A percentile compares a stretch with the other conserved stretches of the same genome.
Evolutionary conservation across 495 filamentous ascomycete species (phyloP).

Genomic region (Penicillium soppii): DNA sequence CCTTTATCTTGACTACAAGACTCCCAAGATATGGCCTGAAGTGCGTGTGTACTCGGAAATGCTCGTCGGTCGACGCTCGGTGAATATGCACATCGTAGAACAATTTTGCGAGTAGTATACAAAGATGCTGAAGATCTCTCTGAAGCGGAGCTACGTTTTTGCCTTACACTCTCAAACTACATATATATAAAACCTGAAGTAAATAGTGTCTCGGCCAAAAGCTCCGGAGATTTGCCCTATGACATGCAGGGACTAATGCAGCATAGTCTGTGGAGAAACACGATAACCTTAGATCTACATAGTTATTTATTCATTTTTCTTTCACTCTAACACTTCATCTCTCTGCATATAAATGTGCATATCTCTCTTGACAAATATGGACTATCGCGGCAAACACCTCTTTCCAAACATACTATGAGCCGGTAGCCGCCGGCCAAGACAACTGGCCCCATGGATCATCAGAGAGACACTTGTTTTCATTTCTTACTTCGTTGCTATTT

Average conservation of each 20-base stretch:
- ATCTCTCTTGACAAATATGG: too few species aligned
- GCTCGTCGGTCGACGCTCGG: neutral
- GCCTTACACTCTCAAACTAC: too few species aligned
- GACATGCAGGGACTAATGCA: conserved; percentile 13
- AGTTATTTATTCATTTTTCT: neutral
- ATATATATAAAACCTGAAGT: neutral
- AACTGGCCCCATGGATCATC: neutral
- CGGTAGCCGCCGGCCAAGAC: conserved; percentile 9
- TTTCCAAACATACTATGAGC: neutral
- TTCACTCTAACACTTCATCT: too few species aligned
- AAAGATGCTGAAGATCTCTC: neutral
- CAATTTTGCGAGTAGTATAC: neutral
- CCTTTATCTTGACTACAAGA: neutral
- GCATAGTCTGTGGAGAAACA: conserved; percentile 6
- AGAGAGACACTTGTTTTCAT: neutral
- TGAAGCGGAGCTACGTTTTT: too few species aligned
- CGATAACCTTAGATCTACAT: conserved; percentile 6
- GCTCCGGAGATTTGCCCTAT: neutral
- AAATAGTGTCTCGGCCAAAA: neutral
- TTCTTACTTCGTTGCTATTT: neutral
- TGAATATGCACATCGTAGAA: neutral
- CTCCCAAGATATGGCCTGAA: neutral
- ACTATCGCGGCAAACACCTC: too few species aligned
- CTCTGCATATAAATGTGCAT: too few species aligned
- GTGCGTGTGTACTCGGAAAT: neutral